Evolutionary conservation across 1,284 basidiomycete species (phyloP), one percentile per base, ranked within the genome.

Genomic region (Ganoderma multipileum): DNA sequence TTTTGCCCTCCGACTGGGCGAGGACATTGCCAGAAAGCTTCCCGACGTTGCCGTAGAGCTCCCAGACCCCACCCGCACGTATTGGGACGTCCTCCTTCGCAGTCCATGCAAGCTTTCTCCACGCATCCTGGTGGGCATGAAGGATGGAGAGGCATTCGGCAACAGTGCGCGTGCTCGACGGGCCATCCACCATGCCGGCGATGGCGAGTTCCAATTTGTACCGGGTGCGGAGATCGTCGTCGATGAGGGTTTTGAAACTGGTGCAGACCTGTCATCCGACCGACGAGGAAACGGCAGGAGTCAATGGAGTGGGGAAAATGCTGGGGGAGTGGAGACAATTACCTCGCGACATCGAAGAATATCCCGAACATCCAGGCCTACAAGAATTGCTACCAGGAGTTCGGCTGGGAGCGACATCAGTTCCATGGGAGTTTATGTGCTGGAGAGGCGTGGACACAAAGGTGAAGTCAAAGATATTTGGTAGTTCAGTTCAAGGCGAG

Each of bases 1-100:
- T 68, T 2, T 70, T 8, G 12, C 75, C 75, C 39, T 65, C 78
- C 9, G 80, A 79, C 71, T 88, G 87, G 2, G 82, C 89, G 20
- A 91, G 76, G 5, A 91, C 85, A 18, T 87, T 87, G 3, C 88
- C 89, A 67, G 83, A 88, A 0, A 91, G 81, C 72, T 91, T 89
- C 84, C 33, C 3, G 5, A 91, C 85, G 20, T 87, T 87, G 2
- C 88, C 89, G 67, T 83, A 88, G 0, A 91, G 81, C 72, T 91
- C 89, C 84, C 89, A 82, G 4, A 80, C 72, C 12, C 63, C 58
- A 11, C 79, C 78, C 0, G 41, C 28, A 8, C 75, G 67, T 82
- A 86, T 85, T 9, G 78, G 79, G 44, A 87, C 69, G 18, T 74
- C 76, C 18, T 76, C 72, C n/a, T 79, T 75, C n/a, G 79, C 69